Conservation (phyloP, 352 stramenopile genomes). For the Pythium guiyangense region DNA sequence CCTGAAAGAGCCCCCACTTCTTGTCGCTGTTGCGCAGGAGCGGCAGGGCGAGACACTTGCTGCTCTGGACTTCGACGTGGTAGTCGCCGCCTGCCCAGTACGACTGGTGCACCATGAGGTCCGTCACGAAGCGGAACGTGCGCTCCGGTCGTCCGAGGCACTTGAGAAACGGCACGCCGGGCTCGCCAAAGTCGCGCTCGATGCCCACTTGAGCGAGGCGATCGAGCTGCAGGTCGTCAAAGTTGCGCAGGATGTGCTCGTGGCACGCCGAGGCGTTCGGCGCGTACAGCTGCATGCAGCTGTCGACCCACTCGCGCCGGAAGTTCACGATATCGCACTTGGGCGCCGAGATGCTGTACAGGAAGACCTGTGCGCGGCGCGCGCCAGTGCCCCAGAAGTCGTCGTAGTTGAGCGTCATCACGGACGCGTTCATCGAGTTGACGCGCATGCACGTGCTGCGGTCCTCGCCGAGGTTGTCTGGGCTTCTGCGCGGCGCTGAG, state of each 20-base stretch:
- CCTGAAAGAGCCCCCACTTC: slow-evolving; percentile 45
- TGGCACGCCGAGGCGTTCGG: slow-evolving; percentile 31
- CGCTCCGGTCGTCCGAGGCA: slow-evolving; percentile 33
- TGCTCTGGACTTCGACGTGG: slow-evolving; percentile 52
- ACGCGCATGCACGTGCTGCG: slow-evolving; percentile 38
- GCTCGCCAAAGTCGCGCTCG: slow-evolving; percentile 33
- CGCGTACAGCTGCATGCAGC: slow-evolving; percentile 21
- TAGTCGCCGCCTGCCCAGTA: slow-evolving; percentile 51
- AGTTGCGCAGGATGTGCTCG: slow-evolving; percentile 52
- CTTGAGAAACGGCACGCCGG: slow-evolving; percentile 42
- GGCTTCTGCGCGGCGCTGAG: slow-evolving; percentile 23
- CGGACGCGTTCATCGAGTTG: slow-evolving; percentile 34
- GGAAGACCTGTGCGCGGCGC: slow-evolving; percentile 29
- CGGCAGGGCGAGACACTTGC: slow-evolving; percentile 39
- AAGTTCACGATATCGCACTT: slow-evolving; percentile 41
- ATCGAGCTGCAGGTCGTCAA: slow-evolving; percentile 26
- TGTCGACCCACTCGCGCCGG: slow-evolving; percentile 24
- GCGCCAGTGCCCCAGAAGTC: slow-evolving; percentile 40
- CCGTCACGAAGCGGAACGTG: slow-evolving; percentile 49
- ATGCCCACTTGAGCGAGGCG: slow-evolving; percentile 31
- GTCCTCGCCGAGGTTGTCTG: slow-evolving; percentile 30
- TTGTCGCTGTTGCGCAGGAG: slow-evolving; percentile 31
- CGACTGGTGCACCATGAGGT: slow-evolving; percentile 51
- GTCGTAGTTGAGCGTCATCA: slow-evolving; percentile 28
- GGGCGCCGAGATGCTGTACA: slow-evolving; percentile 42